These are phyloP conservation scores for Artomyces pyxidatus DNA, from an alignment of 768 basidiomycete species.

Conservation along the genomic window DNA sequence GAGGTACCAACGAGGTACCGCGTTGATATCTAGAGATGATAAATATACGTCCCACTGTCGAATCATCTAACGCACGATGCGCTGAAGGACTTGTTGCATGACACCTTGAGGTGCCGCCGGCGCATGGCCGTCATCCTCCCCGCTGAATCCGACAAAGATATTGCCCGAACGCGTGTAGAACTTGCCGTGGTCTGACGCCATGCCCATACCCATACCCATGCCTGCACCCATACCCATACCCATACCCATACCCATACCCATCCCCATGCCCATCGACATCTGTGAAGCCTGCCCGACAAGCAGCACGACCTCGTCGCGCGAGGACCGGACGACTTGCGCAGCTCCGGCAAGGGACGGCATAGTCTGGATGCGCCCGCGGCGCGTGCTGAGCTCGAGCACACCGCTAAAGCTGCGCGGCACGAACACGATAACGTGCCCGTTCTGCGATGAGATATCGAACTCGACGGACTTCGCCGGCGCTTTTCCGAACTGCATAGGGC, in stretches of 20 bases:
- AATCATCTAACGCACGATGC: too few relatives aligned
- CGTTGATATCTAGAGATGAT: too few relatives aligned
- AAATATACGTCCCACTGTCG: too few relatives aligned
- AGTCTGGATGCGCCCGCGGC: neutral
- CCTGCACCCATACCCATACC: too few relatives aligned
- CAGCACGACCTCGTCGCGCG: slow-evolving; percentile 1
- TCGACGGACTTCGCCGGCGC: slow-evolving; percentile 5
- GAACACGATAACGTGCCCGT: slow-evolving; percentile 7
- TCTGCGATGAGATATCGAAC: neutral
- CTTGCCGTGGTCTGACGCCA: slow-evolving; percentile 10
- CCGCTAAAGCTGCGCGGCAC: slow-evolving; percentile 13
- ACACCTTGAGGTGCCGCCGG: too few relatives aligned
- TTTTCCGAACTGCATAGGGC: slow-evolving; percentile 8
- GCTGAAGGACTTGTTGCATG: too few relatives aligned
- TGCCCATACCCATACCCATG: too few relatives aligned
- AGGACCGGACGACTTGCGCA: slow-evolving; percentile 4
- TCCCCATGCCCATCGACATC: slow-evolving; percentile 1
- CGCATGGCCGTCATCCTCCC: too few relatives aligned
- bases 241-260: too few relatives aligned
- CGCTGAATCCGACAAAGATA: slow-evolving; percentile 10
- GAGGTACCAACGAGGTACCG: too few relatives aligned
- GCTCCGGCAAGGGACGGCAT: slow-evolving; percentile 7
- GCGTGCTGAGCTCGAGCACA: slow-evolving; percentile 8
- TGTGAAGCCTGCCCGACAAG: slow-evolving; percentile 6
- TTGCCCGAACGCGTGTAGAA: slow-evolving; percentile 2